Evolutionary conservation across 176 grass and related monocot species (phyloP).

Genomic region (Themeda triandra): DNA sequence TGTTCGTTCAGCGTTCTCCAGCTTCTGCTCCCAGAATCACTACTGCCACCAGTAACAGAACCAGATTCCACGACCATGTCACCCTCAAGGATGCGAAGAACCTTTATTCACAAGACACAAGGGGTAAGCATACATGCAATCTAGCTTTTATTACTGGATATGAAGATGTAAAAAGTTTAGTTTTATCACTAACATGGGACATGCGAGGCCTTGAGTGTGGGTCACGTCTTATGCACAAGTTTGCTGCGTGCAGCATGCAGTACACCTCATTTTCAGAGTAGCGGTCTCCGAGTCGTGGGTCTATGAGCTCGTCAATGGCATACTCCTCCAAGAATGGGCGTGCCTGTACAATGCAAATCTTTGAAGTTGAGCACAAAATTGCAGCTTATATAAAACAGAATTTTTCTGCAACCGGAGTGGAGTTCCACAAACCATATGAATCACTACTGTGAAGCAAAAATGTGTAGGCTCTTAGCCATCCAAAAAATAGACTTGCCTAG

Average conservation of each 20-base stretch:
- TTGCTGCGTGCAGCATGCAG: slow-evolving; percentile 90
- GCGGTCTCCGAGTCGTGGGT: slow-evolving; percentile 61
- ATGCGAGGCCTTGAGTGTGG: slow-evolving; percentile 92
- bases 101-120: slow-evolving; percentile 34
- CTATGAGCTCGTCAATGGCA: slow-evolving; percentile 63
- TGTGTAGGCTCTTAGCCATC: not conserved
- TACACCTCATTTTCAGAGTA: slow-evolving; percentile 75
- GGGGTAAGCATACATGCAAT: not conserved
- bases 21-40: slow-evolving; percentile 65
- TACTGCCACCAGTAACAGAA: slow-evolving; percentile 54
- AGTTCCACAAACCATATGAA: not conserved
- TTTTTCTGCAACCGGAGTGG: not conserved
- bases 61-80: slow-evolving; percentile 71
- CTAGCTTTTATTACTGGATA: not conserved
- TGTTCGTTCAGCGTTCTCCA: slow-evolving; percentile 48
- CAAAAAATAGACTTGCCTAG: not conserved
- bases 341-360: slow-evolving; percentile 45
- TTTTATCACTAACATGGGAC: slow-evolving; percentile 63
- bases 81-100: slow-evolving; percentile 89
- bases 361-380: slow-evolving; percentile 16
- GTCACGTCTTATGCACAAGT: slow-evolving; percentile 80
- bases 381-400: not conserved
- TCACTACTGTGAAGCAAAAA: not conserved
- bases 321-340: slow-evolving; percentile 69
- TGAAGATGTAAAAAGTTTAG: not conserved